phyloP scores from a whole-genome alignment of 2,329 filamentous ascomycete species.

The Fusarium annulatum region DNA sequence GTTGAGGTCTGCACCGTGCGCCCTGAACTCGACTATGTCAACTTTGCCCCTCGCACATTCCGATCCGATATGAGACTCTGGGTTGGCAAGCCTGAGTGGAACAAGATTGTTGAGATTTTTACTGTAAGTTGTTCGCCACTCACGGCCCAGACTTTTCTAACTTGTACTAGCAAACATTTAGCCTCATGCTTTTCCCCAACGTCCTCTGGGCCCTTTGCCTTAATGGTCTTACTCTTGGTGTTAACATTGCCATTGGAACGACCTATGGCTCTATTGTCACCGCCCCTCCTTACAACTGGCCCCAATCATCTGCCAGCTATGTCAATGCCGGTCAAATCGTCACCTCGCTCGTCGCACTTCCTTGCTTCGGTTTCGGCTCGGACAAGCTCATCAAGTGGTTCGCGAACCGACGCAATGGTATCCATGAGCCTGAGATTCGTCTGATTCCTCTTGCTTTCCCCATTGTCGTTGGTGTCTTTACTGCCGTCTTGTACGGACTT shows the following conservation, averaged over 20 bases:
- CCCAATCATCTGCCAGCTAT: conserved; percentile 32
- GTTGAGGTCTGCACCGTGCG: conserved; percentile 27
- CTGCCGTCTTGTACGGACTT: conserved; percentile 13
- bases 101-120: conserved; percentile 24
- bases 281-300: conserved; percentile 35
- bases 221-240: conserved; percentile 36
- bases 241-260: conserved; percentile 41
- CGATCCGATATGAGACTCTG: conserved; percentile 36
- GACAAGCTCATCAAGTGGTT: conserved; percentile 39
- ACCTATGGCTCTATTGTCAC: conserved; percentile 36
- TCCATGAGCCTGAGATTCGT: conserved; percentile 36
- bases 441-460: conserved; percentile 36
- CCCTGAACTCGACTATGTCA: conserved; percentile 34
- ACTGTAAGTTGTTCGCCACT: background rate
- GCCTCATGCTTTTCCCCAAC: conserved; percentile 37
- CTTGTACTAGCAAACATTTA: conserved; percentile 33
- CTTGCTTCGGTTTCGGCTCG: conserved; percentile 34
- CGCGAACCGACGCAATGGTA: conserved; percentile 30
- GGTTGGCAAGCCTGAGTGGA: conserved; percentile 34
- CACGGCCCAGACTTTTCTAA: background rate
- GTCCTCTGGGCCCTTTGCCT: conserved; percentile 36
- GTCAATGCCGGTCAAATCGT: conserved; percentile 38
- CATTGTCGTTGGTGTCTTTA: conserved; percentile 27
- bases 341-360: conserved; percentile 32
- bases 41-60: conserved; percentile 35